Percentiles rank a stretch among this genome's conserved stretches.
These are phyloP conservation scores for Phycomyces nitens DNA, from an alignment of 192 early-diverging fungal species.

Conservation along the genomic window DNA sequence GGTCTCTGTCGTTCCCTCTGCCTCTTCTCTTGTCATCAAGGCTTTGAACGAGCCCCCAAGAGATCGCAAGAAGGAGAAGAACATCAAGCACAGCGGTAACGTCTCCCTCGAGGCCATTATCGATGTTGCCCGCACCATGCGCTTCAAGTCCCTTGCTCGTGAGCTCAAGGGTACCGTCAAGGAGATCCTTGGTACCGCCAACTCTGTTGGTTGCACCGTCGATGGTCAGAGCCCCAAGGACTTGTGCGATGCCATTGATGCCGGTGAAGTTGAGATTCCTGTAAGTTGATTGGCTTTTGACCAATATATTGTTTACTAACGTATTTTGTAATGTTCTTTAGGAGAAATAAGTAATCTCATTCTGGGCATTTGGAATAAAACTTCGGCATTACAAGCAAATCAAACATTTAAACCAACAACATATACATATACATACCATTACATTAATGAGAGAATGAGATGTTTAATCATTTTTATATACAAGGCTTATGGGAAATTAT, in stretches of 20 bases:
- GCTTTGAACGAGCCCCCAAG: conserved; percentile 96
- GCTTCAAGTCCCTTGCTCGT: conserved; percentile 90
- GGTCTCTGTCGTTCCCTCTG: conserved; percentile 92
- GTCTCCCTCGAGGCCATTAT: conserved; percentile 89
- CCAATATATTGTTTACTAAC: too few species aligned
- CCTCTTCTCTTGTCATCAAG: conserved; percentile 93
- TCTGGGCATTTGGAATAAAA: too few species aligned
- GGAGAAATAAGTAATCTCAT: too few species aligned
- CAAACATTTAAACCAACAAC: too few species aligned
- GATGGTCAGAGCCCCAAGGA: conserved; percentile 92
- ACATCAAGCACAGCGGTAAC: conserved; percentile 98
- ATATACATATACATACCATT: too few species aligned
- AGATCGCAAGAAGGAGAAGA: conserved; percentile 99
- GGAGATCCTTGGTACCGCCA: conserved; percentile 92
- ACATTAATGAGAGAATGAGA: too few species aligned
- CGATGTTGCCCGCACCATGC: conserved; percentile 94
- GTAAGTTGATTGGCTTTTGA: conserved; percentile 8
- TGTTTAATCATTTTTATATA: too few species aligned
- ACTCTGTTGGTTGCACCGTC: conserved; percentile 96
- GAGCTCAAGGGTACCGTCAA: conserved; percentile 92
- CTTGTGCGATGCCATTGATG: conserved; percentile 78
- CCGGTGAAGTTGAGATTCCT: conserved; percentile 79
- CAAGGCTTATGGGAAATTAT: too few species aligned
- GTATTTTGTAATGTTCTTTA: too few species aligned
- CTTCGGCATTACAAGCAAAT: too few species aligned